phyloP scores from a whole-genome alignment of 2,329 filamentous ascomycete genomes.

The Lachnellula cervina region DNA sequence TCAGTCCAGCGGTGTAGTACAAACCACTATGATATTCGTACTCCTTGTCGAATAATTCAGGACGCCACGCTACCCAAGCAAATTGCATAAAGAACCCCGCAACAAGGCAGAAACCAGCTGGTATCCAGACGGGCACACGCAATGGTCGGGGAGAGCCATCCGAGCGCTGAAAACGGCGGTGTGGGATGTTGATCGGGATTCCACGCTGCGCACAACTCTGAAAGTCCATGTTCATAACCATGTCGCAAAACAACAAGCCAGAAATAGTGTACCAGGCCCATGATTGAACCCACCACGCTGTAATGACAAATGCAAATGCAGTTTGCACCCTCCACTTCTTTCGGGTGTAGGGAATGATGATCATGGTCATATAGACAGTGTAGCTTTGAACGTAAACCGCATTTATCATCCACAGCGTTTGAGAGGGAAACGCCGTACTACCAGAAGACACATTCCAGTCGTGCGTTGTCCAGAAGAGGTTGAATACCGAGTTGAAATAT shows the following conservation, averaged over 20 bases:
- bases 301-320: conserved; percentile 35
- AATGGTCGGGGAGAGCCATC: conserved; percentile 6
- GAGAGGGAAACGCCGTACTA: conserved; percentile 39
- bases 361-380: conserved; percentile 44
- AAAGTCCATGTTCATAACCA: conserved; percentile 39
- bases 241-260: conserved; percentile 38
- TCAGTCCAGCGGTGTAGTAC: conserved; percentile 36
- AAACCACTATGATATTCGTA: conserved; percentile 37
- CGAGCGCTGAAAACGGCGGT: not conserved
- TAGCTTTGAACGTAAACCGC: conserved; percentile 43
- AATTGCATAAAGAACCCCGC: conserved; percentile 36
- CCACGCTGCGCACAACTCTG: conserved; percentile 22
- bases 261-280: conserved; percentile 44
- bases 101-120: conserved; percentile 23
- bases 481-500: conserved; percentile 43
- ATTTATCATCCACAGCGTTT: conserved; percentile 42
- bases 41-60: conserved; percentile 34
- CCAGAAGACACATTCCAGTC: conserved; percentile 36
- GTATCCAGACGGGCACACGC: conserved; percentile 30
- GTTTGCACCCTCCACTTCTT: conserved; percentile 16
- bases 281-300: conserved; percentile 43
- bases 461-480: conserved; percentile 41
- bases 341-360: conserved; percentile 35
- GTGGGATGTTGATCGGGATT: conserved; percentile 17
- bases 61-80: conserved; percentile 38